A percentile compares a stretch with the other conserved stretches of the same genome.
These are phyloP conservation scores for Aureobasidium sp. DNA, from an alignment of 2,329 filamentous ascomycete species.

Conservation along the genomic window DNA sequence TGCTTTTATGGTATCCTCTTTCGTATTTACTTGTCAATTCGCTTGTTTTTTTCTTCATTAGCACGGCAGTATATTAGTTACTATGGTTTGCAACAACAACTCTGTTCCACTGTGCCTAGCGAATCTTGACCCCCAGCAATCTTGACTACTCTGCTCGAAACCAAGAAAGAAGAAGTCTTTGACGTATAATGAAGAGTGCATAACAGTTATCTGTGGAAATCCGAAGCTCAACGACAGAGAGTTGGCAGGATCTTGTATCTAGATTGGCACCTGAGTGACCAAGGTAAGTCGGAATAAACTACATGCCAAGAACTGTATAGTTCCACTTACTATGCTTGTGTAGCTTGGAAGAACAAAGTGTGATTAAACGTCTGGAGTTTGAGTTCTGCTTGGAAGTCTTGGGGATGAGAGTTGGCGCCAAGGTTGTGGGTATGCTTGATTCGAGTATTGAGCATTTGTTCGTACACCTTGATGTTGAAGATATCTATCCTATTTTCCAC, in stretches of 20 bases:
- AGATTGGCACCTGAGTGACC: background rate
- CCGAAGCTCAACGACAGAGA: no score
- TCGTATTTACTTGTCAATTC: background rate
- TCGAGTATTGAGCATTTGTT: background rate
- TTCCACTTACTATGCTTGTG: background rate
- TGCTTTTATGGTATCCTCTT: background rate
- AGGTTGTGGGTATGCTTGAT: background rate
- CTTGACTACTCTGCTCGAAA: background rate
- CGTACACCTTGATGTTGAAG: no score
- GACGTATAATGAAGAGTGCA: no score
- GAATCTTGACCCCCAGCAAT: background rate
- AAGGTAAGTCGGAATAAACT: background rate
- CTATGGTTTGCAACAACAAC: background rate
- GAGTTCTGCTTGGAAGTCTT: no score
- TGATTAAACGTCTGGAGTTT: no score
- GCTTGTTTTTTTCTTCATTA: background rate
- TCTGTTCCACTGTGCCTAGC: background rate
- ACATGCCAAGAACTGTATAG: background rate
- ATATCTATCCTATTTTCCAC: background rate
- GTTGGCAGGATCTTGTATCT: background rate
- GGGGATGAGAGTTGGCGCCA: no score
- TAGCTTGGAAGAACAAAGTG: background rate
- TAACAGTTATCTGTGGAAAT: no score
- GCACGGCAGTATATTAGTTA: background rate
- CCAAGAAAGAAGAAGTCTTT: background rate